Evolutionary conservation across 805 yeast species (phyloP).

Genomic region (Saturnispora sekii): DNA sequence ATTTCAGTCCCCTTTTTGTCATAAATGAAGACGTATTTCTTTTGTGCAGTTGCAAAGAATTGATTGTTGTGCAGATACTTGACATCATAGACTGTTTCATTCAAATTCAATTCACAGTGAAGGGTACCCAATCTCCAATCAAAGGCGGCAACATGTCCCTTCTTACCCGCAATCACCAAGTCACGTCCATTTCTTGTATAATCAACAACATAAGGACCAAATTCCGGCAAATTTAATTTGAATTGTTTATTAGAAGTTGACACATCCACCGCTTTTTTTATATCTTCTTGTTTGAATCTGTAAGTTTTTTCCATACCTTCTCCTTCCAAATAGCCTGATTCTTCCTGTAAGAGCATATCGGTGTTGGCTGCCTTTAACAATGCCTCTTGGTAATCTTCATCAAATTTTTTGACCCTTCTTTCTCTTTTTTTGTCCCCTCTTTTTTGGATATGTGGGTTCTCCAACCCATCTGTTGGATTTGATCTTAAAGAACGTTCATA

Average conservation of each 20-base stretch:
- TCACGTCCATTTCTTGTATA: conserved; percentile 85
- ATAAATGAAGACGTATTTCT: conserved; percentile 85
- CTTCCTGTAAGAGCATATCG: conserved; percentile 76
- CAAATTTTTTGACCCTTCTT: conserved; percentile 47
- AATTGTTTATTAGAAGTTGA: conserved; percentile 68
- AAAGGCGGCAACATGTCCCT: conserved; percentile 92
- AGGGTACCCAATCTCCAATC: conserved; percentile 89
- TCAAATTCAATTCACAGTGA: conserved; percentile 71
- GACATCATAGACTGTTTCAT: conserved; percentile 86
- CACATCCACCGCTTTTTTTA: conserved; percentile 64
- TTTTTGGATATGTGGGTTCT: neutral
- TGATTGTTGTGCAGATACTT: conserved; percentile 88
- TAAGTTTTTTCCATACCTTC: conserved; percentile 93
- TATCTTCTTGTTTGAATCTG: conserved; percentile 75
- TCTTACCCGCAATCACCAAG: conserved; percentile 73
- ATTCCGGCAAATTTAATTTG: conserved; percentile 60
- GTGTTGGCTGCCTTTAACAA: conserved; percentile 78
- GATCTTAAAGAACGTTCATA: conserved; percentile 4
- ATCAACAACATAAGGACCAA: conserved; percentile 80
- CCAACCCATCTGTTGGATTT: neutral
- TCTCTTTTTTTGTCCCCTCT: conserved; percentile 7
- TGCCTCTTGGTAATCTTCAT: conserved; percentile 67
- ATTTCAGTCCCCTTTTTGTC: conserved; percentile 87
- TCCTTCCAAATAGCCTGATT: conserved; percentile 79
- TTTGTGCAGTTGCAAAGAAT: conserved; percentile 94